These are phyloP conservation scores for Plasmodium falciparum DNA, from an alignment of 169 alveolate genomes.

Conservation along the genomic window DNA sequence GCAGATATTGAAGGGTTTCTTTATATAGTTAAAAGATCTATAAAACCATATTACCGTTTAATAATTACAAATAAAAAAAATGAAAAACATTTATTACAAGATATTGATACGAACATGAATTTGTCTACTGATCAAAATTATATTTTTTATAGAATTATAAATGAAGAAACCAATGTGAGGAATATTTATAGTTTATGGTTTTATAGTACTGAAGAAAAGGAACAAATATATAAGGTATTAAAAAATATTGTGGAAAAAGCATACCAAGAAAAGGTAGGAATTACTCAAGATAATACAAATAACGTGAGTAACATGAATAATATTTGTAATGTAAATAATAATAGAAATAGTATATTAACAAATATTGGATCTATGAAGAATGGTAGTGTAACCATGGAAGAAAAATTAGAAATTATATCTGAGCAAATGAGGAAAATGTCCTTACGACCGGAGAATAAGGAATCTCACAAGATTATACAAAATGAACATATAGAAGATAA, in stretches of 20 bases:
- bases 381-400: neutral
- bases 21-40: conserved; percentile 76
- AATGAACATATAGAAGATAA: no score
- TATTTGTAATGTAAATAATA: neutral
- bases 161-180: conserved; percentile 29
- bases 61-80: conserved; percentile 82
- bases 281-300: neutral
- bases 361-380: neutral
- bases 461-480: no score
- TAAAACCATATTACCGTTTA: conserved; percentile 76
- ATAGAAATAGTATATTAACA: neutral
- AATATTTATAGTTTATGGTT: conserved; percentile 59
- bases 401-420: neutral
- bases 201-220: conserved; percentile 67
- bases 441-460: no score
- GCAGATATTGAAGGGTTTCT: conserved; percentile 85
- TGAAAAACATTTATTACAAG: conserved; percentile 82
- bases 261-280: neutral
- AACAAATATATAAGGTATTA: conserved; percentile 34
- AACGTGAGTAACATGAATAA: neutral
- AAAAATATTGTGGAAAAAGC: conserved; percentile 27
- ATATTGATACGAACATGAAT: conserved; percentile 80
- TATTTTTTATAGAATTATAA: conserved; percentile 77
- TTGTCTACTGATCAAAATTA: conserved; percentile 79
- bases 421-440: neutral